phyloP scores from a whole-genome alignment of 1,284 basidiomycete genomes.

The Mycosarcoma maydis region DNA sequence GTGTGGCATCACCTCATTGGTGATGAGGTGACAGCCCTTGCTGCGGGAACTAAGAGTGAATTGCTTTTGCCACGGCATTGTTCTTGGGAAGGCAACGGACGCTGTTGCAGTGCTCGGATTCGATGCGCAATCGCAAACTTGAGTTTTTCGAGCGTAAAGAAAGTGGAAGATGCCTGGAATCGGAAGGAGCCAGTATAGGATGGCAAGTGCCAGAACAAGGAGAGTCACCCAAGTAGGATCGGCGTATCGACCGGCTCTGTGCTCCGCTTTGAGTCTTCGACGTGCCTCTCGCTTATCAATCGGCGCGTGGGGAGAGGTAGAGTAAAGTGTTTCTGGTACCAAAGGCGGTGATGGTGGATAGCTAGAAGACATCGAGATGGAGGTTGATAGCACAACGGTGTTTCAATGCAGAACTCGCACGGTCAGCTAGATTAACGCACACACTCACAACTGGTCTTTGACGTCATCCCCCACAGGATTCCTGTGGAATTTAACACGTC shows the following conservation, averaged over 20 bases:
- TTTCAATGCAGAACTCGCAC: background rate
- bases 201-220: conserved; percentile 23
- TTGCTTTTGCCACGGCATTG: conserved; percentile 91
- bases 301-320: conserved; percentile 28
- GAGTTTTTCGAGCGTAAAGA: conserved; percentile 16
- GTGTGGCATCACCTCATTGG: conserved; percentile 77
- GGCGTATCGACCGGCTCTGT: conserved; percentile 34
- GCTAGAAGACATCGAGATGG: conserved; percentile 23
- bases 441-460: background rate
- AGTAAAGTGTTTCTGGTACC: conserved; percentile 21
- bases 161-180: conserved; percentile 40
- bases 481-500: no score
- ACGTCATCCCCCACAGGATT: background rate
- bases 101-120: background rate
- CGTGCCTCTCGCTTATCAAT: conserved; percentile 45
- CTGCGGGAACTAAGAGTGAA: conserved; percentile 72
- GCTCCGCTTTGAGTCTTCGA: conserved; percentile 29
- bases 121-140: conserved; percentile 1
- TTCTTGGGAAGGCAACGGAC: conserved; percentile 15
- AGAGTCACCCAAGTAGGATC: conserved; percentile 43
- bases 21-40: conserved; percentile 82
- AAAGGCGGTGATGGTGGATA: conserved; percentile 4
- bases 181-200: conserved; percentile 44
- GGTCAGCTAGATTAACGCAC: no score
- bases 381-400: conserved; percentile 1